Conservation (phyloP, 2,329 filamentous ascomycete genomes). For the Pseudopyricularia javanii region DNA sequence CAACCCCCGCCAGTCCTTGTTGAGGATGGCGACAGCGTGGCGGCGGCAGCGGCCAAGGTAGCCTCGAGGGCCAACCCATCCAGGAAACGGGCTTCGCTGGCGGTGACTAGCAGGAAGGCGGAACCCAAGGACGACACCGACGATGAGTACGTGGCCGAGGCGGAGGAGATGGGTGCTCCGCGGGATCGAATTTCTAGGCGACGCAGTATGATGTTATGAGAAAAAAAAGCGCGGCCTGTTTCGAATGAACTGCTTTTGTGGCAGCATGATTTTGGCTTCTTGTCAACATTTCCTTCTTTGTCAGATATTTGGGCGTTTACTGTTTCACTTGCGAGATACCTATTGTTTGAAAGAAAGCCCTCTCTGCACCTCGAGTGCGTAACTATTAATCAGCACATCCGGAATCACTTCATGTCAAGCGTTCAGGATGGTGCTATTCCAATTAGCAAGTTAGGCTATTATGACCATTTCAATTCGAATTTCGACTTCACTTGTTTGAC, state of each 20-base stretch:
- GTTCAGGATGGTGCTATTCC: no score
- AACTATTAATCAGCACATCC: no score
- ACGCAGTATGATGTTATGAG: conserved; percentile 48
- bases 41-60: background rate
- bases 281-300: conserved; percentile 1
- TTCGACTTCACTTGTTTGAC: no score
- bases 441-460: no score
- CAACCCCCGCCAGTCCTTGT: background rate
- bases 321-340: no score
- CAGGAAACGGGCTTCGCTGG: conserved; percentile 30
- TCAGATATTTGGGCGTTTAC: background rate
- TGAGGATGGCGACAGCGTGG: background rate
- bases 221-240: conserved; percentile 2
- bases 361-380: no score
- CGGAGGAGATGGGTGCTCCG: conserved; percentile 7
- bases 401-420: no score
- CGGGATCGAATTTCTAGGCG: conserved; percentile 29
- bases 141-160: conserved; percentile 5
- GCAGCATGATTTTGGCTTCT: conserved; percentile 6
- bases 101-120: conserved; percentile 19
- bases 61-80: conserved; percentile 5
- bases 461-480: no score
- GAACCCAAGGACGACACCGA: conserved; percentile 18
- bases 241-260: background rate
- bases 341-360: no score